Conservation (phyloP, 2,329 filamentous ascomycete genomes). For the Aureobasidium namibiae region DNA sequence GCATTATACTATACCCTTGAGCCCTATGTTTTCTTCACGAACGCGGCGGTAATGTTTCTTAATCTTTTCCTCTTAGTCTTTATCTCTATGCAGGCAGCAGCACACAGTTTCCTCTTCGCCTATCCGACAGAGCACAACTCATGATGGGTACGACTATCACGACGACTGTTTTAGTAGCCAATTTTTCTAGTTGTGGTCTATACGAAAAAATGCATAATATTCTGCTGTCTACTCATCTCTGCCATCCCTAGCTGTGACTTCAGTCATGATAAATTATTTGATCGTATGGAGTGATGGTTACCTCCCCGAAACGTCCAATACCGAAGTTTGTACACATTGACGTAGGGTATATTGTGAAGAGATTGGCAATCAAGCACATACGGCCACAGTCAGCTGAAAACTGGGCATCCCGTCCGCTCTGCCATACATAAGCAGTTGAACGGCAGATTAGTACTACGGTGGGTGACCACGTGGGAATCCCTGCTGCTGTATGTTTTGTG, state of each 20-base stretch:
- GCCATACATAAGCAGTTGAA: no score
- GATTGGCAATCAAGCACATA: background rate
- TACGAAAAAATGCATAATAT: background rate
- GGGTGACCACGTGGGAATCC: background rate
- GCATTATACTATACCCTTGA: constrained; percentile 9
- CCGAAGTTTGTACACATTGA: no score
- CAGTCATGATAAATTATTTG: no score
- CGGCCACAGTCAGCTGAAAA: background rate
- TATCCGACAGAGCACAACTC: background rate
- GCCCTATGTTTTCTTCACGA: constrained; percentile 4
- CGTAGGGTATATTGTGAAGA: background rate
- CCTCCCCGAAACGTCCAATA: no score
- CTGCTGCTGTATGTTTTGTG: no score
- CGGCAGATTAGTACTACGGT: no score
- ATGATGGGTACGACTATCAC: constrained; percentile 3
- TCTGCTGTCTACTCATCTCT: background rate
- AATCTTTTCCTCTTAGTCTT: background rate
- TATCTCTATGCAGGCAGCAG: background rate
- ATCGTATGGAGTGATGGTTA: no score
- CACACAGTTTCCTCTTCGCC: background rate
- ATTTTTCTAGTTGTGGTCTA: background rate
- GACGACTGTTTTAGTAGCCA: background rate
- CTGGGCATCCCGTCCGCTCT: no score
- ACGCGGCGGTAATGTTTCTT: constrained; percentile 9
- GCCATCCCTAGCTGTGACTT: background rate